These are phyloP conservation scores for Pseudognaphalium luteoalbum DNA, from an alignment of 129 eudicot genomes.

Conservation along the genomic window DNA sequence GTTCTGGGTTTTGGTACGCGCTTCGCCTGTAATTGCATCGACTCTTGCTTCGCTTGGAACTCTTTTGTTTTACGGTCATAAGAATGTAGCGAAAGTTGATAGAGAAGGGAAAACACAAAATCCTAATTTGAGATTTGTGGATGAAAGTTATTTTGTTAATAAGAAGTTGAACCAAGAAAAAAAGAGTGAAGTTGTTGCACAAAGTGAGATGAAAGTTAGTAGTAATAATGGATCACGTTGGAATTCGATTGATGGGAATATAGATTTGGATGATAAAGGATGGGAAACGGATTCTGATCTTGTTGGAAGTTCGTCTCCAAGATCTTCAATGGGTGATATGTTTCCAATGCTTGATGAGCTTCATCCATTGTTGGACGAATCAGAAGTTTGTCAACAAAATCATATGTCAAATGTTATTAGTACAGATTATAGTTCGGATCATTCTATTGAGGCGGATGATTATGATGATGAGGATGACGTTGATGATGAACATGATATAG, in stretches of 20 bases:
- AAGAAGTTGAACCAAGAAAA: slow-evolving; percentile 28
- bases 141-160: slow-evolving; percentile 22
- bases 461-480: slow-evolving; percentile 37
- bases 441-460: slow-evolving; percentile 40
- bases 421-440: slow-evolving; percentile 45
- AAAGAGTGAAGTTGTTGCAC: slow-evolving; percentile 29
- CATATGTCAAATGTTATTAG: slow-evolving; percentile 43
- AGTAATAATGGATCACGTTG: slow-evolving; percentile 36
- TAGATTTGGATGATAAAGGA: slow-evolving; percentile 35
- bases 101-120: slow-evolving; percentile 25
- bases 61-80: slow-evolving; percentile 73
- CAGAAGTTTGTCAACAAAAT: slow-evolving; percentile 21
- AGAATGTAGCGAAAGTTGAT: slow-evolving; percentile 46
- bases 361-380: slow-evolving; percentile 49
- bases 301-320: slow-evolving; percentile 72
- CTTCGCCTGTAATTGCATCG: slow-evolving; percentile 80
- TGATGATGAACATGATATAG: slow-evolving; percentile 43
- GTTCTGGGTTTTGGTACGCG: slow-evolving; percentile 67
- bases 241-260: slow-evolving; percentile 42
- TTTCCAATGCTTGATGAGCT: slow-evolving; percentile 78
- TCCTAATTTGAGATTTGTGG: neutral
- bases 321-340: slow-evolving; percentile 73
- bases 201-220: slow-evolving; percentile 27
- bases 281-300: slow-evolving; percentile 72
- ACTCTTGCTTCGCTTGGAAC: slow-evolving; percentile 86